Base-by-base conservation (phyloP, 441 rosid species). In the Geranium incanum region DNA sequence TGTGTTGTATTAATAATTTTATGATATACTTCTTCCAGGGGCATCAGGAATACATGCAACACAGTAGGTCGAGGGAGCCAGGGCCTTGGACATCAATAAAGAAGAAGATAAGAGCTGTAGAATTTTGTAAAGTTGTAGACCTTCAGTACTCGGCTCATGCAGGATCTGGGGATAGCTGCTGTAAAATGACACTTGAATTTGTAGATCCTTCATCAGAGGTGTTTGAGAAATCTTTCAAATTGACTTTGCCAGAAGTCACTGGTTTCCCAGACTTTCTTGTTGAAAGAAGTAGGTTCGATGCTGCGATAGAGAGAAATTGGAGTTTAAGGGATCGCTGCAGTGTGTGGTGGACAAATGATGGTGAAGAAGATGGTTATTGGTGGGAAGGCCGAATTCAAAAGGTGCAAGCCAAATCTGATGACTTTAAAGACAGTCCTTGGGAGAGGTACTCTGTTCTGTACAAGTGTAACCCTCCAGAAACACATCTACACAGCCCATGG, bases 111-210 rank as follows among this genome's bases (percentile, higher is more conserved):
- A 87, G 86, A 76, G 88, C 97, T 19, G 96, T 89, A 70, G 99
- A 96, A 78, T 88, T 84, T 77, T 93, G 98, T 77, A 84, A 80
- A 81, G 86, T 91, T 72, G 97, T 86, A 82, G 78, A 72, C 70
- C 98, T 96, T 7, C 91, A 90, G 72, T 96, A 93, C 79, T 85
- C 96, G 66, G 80, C 91, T 13, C 79, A 81, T 76, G 84, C 99
- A 15, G 97, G 98, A 71, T 93, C 98, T 67, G 99, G 99, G 50
- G 99, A 96, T 78, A 84, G 96, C 88, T 90, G 99, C 84, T 96
- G 99, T 76, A 89, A 91, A 90, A 79, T 96, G 93, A 91, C 81
- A 0, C 98, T 96, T 43, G 82, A 77, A 80, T 93, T 93, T 83
- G 70, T 85, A 16, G 95, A 93, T 81, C 88, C 92, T 36, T 39